phyloP scores from a whole-genome alignment of 306 rosid species.

The Comarum palustre region DNA sequence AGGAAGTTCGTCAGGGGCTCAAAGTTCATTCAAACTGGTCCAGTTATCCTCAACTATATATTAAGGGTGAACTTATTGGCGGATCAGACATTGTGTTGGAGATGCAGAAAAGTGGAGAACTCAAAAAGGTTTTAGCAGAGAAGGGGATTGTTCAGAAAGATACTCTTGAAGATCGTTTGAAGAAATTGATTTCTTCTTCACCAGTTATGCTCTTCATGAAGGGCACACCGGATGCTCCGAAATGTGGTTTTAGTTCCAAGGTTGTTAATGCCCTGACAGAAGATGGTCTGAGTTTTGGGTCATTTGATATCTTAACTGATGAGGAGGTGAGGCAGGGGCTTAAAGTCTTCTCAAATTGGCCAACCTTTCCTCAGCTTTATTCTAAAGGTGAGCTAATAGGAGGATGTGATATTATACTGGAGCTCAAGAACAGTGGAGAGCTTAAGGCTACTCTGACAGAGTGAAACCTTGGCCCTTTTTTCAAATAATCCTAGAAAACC shows the following conservation, averaged over 20 bases:
- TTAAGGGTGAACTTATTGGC: slow-evolving; percentile 75
- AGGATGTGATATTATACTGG: slow-evolving; percentile 79
- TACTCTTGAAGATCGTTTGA: slow-evolving; percentile 63
- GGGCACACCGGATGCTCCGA: slow-evolving; percentile 86
- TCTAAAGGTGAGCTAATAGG: slow-evolving; percentile 85
- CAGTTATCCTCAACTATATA: slow-evolving; percentile 83
- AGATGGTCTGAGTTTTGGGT: slow-evolving; percentile 67
- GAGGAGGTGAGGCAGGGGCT: slow-evolving; percentile 91
- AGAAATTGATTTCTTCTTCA: slow-evolving; percentile 58
- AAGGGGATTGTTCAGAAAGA: slow-evolving; percentile 55
- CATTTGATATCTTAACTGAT: slow-evolving; percentile 69
- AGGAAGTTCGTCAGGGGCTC: slow-evolving; percentile 83
- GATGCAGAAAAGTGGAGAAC: slow-evolving; percentile 95
- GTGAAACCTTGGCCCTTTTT: slow-evolving; percentile 28
- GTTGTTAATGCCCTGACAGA: slow-evolving; percentile 63
- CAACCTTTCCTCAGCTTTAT: slow-evolving; percentile 91
- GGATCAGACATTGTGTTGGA: slow-evolving; percentile 92
- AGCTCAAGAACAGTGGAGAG: slow-evolving; percentile 69
- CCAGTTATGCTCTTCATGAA: slow-evolving; percentile 91
- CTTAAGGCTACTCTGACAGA: slow-evolving; percentile 68
- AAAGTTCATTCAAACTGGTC: slow-evolving; percentile 96
- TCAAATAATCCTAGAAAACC: slow-evolving; percentile 28
- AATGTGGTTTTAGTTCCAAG: slow-evolving; percentile 89
- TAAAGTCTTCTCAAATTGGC: slow-evolving; percentile 85
- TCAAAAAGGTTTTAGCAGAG: slow-evolving; percentile 52